Evolutionary conservation across 2,329 filamentous ascomycete species (phyloP).

Genomic region (Aspergillus fischeri): DNA sequence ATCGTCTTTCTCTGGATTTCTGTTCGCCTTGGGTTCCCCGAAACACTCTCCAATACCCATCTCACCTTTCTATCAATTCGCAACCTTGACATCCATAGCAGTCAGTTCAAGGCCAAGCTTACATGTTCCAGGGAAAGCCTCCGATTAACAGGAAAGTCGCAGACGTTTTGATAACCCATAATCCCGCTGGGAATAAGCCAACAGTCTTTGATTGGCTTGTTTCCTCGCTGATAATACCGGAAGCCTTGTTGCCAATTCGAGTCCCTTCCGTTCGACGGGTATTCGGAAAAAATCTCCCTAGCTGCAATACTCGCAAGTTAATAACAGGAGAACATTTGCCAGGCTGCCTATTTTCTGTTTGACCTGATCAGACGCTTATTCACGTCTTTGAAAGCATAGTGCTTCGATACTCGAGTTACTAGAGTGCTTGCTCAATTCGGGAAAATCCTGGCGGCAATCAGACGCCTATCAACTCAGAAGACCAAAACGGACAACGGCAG

Average conservation of each 20-base stretch:
- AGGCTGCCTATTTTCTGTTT: constrained; percentile 7
- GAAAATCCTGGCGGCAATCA: constrained; percentile 20
- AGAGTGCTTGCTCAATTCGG: constrained; percentile 19
- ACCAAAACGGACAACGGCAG: neutral
- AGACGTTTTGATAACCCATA: neutral
- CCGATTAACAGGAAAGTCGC: neutral
- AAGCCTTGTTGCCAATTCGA: neutral
- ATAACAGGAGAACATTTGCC: constrained; percentile 5
- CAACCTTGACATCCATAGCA: neutral
- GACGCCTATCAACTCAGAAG: constrained; percentile 10
- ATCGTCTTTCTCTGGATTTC: neutral
- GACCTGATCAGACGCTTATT: constrained; percentile 15
- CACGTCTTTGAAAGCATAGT: constrained; percentile 10
- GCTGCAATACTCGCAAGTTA: neutral
- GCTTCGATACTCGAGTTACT: constrained; percentile 15
- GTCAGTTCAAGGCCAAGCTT: neutral
- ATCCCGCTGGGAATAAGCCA: neutral
- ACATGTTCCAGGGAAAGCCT: neutral
- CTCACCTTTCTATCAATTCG: neutral
- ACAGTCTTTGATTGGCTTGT: neutral
- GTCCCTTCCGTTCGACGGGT: constrained; percentile 3
- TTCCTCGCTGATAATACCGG: neutral
- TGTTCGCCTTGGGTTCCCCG: neutral
- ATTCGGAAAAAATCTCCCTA: neutral
- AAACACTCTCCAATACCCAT: neutral